These are phyloP conservation scores for Candida hungchunana DNA, from an alignment of 805 yeast genomes.

Conservation along the genomic window DNA sequence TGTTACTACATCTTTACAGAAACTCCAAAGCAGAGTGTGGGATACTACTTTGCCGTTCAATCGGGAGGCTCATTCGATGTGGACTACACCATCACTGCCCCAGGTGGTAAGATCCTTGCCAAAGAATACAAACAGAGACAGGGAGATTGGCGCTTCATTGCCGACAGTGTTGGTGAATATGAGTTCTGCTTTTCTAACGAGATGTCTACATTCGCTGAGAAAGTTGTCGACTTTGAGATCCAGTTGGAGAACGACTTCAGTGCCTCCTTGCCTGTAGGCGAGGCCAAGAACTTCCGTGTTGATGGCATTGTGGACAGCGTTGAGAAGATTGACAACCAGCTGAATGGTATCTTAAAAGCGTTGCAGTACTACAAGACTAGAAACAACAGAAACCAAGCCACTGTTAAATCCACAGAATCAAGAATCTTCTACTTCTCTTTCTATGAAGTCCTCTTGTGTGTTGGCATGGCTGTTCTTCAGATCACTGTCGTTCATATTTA, in stretches of 20 bases:
- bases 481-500: slow-evolving; percentile 63
- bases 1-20: slow-evolving; percentile 72
- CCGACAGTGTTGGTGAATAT: slow-evolving; percentile 55
- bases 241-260: slow-evolving; percentile 44
- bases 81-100: slow-evolving; percentile 56
- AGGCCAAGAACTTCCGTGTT: slow-evolving; percentile 48
- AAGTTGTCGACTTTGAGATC: slow-evolving; percentile 60
- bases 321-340: slow-evolving; percentile 53
- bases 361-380: slow-evolving; percentile 85
- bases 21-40: slow-evolving; percentile 53
- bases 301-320: slow-evolving; percentile 37
- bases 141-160: slow-evolving; percentile 56
- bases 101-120: slow-evolving; percentile 45
- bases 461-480: slow-evolving; percentile 69
- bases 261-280: slow-evolving; percentile 29
- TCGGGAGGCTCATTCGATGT: slow-evolving; percentile 67
- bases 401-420: slow-evolving; percentile 77
- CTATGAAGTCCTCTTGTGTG: slow-evolving; percentile 67
- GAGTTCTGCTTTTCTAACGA: slow-evolving; percentile 62
- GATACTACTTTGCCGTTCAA: slow-evolving; percentile 67
- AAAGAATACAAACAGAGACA: slow-evolving; percentile 55
- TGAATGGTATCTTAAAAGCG: slow-evolving; percentile 51
- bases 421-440: slow-evolving; percentile 77
- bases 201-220: slow-evolving; percentile 69
- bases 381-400: slow-evolving; percentile 84